These are phyloP conservation scores for Tetracentron sinense DNA, from an alignment of 164 flowering plant genomes.

Conservation along the genomic window DNA sequence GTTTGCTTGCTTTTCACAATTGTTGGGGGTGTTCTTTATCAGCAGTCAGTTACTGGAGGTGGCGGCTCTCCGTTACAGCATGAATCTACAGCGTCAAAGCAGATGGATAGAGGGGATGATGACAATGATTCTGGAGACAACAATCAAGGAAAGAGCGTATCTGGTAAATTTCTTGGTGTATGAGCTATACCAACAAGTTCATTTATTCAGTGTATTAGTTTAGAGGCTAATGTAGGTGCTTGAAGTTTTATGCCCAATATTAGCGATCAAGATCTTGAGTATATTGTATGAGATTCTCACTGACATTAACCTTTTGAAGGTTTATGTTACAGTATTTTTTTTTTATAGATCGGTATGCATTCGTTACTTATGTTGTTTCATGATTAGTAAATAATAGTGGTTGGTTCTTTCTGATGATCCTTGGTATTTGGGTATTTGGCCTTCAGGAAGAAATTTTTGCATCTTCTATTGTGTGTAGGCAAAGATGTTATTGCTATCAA, in stretches of 20 bases:
- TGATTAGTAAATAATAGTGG: no score
- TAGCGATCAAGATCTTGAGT: not conserved
- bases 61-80: constrained; percentile 40
- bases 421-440: no score
- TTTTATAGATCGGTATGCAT: no score
- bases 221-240: constrained; percentile 5
- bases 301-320: not conserved
- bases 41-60: constrained; percentile 71
- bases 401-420: no score
- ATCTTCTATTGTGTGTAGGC: no score
- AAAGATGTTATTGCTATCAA: no score
- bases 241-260: no score
- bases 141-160: constrained; percentile 33
- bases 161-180: constrained; percentile 57
- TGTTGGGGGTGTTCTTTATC: constrained; percentile 78
- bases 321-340: no score
- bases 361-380: no score
- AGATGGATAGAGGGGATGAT: constrained; percentile 28
- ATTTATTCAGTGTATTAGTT: constrained; percentile 1
- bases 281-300: not conserved
- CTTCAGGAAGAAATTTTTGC: no score
- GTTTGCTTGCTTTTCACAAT: constrained; percentile 69
- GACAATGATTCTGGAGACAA: constrained; percentile 31
- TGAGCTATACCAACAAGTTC: constrained; percentile 26
- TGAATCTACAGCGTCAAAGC: constrained; percentile 42